Evolutionary conservation across 495 filamentous ascomycete genomes (phyloP).

Genomic region (Aspergillus wentii): DNA sequence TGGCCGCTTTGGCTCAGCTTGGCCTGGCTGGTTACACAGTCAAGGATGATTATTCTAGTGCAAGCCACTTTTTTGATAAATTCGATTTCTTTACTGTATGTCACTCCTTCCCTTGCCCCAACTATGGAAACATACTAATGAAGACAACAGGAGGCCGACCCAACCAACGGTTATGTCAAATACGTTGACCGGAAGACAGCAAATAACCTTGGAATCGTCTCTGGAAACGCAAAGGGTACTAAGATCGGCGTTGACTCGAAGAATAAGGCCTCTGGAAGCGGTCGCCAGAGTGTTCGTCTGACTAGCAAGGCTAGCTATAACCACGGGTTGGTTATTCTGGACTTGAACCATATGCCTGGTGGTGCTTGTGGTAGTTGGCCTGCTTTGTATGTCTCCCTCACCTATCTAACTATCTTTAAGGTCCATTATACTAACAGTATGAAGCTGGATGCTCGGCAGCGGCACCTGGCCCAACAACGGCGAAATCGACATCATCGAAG

Average conservation of each 20-base stretch:
- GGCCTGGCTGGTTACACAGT: conserved; percentile 44
- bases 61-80: conserved; percentile 47
- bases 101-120: too few relatives aligned
- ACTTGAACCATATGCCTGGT: conserved; percentile 54
- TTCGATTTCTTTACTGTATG: conserved; percentile 50
- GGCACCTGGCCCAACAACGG: conserved; percentile 64
- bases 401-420: neutral
- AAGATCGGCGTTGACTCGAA: conserved; percentile 42
- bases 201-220: conserved; percentile 47
- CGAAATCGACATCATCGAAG: conserved; percentile 73
- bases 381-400: conserved; percentile 43
- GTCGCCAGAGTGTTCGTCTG: conserved; percentile 53
- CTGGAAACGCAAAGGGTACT: conserved; percentile 34
- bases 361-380: conserved; percentile 57
- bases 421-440: conserved; percentile 2
- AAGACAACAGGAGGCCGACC: conserved; percentile 51
- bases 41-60: conserved; percentile 36
- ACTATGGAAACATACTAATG: too few relatives aligned
- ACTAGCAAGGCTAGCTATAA: conserved; percentile 48
- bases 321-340: conserved; percentile 56
- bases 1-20: conserved; percentile 37
- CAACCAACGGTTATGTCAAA: conserved; percentile 65
- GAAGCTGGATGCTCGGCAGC: conserved; percentile 48
- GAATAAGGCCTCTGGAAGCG: conserved; percentile 30
- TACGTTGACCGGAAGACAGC: conserved; percentile 54